Evolutionary conservation across 192 early-diverging fungal genomes (phyloP), one percentile per base, ranked within the genome.

Genomic region (Coemansia sp.): DNA sequence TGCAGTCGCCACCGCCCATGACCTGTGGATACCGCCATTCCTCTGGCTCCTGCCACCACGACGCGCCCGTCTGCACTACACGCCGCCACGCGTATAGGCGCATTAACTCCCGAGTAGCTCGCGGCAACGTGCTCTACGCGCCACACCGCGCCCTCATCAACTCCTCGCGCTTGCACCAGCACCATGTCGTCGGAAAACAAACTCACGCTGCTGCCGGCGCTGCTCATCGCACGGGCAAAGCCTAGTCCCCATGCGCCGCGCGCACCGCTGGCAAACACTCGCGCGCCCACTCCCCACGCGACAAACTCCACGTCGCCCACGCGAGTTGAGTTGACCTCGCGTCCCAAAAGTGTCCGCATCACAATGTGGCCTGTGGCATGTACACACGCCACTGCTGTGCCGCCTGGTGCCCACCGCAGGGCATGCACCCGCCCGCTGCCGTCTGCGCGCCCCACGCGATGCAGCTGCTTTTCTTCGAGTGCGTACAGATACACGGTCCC

Each of bases 11-110:
- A 98, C 64, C 87, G 71, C 24, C 86, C 84, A 3, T 90, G 87
- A 2, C 69, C 65, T 70, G 86, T 92, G 60, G 92, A 92, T 62
- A 90, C 88, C 2, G 92, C 89, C 49, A 98, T 67, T 9, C 96
- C 96, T 14, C 86, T 87, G 53, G 72, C 82, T 1, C 96, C 96
- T 9, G 96, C 92, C 59, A 96, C 87, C 0, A 93, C 96, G 61
- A 84, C 90, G 19, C 82, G 79, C 10, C 92, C 92, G 24, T 87
- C 87, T 7, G 76, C 70, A 55, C 88, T 89, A 21, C 87, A 81
- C 7, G 90, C 83, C 10, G 87, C 85, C 62, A 88, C 89, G 84
- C 72, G 60, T 14, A 75, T 41, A 25, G 77, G 77, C 72, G 72
- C 74, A 27, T 70, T 62, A 48, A 11, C 49, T 24, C 49, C 56